Percentiles rank a stretch among this genome's conserved stretches.
phyloP scores from a whole-genome alignment of 2,329 filamentous ascomycete genomes.

The Stachybotrys elegans region DNA sequence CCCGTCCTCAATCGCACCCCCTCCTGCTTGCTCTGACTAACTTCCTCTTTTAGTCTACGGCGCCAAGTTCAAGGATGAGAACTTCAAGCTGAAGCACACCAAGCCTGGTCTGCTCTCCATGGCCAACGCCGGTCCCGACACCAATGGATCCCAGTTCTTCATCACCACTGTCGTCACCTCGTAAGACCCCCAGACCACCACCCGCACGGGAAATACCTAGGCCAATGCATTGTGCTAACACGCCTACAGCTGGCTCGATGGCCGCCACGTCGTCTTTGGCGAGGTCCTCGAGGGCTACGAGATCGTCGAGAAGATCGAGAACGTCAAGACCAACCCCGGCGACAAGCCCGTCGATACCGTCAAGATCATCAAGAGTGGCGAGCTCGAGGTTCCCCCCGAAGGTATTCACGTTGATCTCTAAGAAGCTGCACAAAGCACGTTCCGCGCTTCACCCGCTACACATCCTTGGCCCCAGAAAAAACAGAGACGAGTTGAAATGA shows the following conservation, averaged over 20 bases:
- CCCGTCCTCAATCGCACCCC: not conserved
- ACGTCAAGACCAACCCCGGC: conserved; percentile 56
- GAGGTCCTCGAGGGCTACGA: conserved; percentile 86
- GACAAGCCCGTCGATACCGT: conserved; percentile 66
- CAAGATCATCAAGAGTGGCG: conserved; percentile 79
- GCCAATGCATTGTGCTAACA: conserved; percentile 6
- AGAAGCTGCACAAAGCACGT: conserved; percentile 21
- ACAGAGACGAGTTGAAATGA: no score
- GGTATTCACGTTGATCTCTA: conserved; percentile 91
- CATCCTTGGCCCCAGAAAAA: no score
- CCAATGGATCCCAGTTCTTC: conserved; percentile 88
- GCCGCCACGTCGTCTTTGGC: conserved; percentile 81
- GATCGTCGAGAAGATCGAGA: conserved; percentile 73
- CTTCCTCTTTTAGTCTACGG: conserved; percentile 61
- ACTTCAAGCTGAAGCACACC: conserved; percentile 92
- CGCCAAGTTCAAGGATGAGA: conserved; percentile 79
- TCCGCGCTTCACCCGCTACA: conserved; percentile 12
- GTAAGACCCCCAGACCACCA: conserved; percentile 36
- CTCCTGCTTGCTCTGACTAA: conserved; percentile 9
- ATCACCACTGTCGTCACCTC: conserved; percentile 78
- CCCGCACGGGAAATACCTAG: no score
- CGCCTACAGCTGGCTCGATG: conserved; percentile 66
- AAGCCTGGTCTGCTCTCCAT: conserved; percentile 80
- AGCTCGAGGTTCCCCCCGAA: conserved; percentile 79
- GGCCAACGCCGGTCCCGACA: conserved; percentile 81